phyloP scores from a whole-genome alignment of 2,329 filamentous ascomycete genomes.

The Hymenoscyphus linearis region DNA sequence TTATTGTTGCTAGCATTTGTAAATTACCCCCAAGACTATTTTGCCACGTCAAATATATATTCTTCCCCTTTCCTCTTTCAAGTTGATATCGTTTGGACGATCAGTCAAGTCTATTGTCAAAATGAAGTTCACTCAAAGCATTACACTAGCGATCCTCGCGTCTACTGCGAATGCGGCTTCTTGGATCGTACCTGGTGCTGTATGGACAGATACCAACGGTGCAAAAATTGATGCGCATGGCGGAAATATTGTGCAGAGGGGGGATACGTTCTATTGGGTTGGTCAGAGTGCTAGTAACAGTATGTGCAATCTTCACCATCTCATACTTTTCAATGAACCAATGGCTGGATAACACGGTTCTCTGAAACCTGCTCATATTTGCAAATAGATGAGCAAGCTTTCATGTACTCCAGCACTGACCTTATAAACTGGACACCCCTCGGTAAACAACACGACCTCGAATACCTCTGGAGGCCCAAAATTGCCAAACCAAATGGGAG shows the following conservation, averaged over 20 bases:
- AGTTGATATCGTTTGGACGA: too few species aligned
- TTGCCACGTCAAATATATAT: background rate
- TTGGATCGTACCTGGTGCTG: conserved; percentile 38
- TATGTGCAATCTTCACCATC: conserved; percentile 15
- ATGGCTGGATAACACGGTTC: background rate
- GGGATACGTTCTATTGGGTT: conserved; percentile 38
- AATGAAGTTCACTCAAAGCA: background rate
- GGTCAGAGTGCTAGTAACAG: conserved; percentile 35
- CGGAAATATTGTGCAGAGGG: conserved; percentile 34
- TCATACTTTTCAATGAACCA: background rate
- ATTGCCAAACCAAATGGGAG: conserved; percentile 37
- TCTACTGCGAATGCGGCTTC: conserved; percentile 22
- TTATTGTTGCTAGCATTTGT: background rate
- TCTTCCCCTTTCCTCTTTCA: background rate
- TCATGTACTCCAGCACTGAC: conserved; percentile 38
- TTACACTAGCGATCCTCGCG: background rate
- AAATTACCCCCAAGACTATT: background rate
- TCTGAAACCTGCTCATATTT: too few species aligned
- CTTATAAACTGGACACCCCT: conserved; percentile 38
- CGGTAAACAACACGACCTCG: conserved; percentile 32
- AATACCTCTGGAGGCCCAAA: conserved; percentile 38
- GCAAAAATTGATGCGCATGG: conserved; percentile 39
- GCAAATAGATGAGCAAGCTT: conserved; percentile 31
- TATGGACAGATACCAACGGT: conserved; percentile 36
- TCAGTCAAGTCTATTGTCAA: background rate